phyloP scores from a whole-genome alignment of 2,329 filamentous ascomycete genomes.

The Zarea fungicola region DNA sequence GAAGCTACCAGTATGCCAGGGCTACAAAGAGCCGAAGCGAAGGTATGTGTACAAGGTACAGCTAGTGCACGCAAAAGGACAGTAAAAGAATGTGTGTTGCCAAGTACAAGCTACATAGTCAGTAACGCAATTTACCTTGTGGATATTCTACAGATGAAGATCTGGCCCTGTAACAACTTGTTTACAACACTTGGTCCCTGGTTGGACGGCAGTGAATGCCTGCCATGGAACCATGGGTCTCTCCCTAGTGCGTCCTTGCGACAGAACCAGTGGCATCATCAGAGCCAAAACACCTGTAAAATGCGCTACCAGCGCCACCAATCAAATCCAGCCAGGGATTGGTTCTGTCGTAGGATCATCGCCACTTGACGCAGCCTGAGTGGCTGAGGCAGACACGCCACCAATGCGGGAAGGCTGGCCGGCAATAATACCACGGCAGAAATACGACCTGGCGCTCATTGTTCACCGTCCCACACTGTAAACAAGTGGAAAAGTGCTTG shows the following conservation, averaged over 20 bases:
- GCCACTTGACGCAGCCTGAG: slow-evolving; percentile 8
- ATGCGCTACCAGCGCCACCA: not conserved
- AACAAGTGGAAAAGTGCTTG: too few species aligned
- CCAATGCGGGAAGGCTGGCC: not conserved
- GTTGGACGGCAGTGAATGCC: not conserved
- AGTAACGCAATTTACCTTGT: not conserved
- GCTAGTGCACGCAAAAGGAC: not conserved
- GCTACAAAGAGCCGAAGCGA: too few species aligned
- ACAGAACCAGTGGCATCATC: not conserved
- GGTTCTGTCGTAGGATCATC: slow-evolving; percentile 8
- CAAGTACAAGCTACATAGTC: not conserved
- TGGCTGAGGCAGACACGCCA: not conserved
- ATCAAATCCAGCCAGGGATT: not conserved
- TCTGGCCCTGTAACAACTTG: not conserved
- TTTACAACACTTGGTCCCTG: not conserved
- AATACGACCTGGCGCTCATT: too few species aligned
- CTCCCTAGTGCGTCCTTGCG: not conserved
- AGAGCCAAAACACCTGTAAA: not conserved
- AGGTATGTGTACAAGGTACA: slow-evolving; percentile 1
- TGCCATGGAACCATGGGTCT: not conserved
- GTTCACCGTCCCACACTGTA: too few species aligned
- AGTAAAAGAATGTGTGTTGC: not conserved
- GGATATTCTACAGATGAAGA: slow-evolving; percentile 6
- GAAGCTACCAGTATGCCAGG: too few species aligned
- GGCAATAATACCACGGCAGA: not conserved